Base-by-base conservation (phyloP, 495 filamentous ascomycete genomes). In the Umbilicaria muhlenbergii region DNA sequence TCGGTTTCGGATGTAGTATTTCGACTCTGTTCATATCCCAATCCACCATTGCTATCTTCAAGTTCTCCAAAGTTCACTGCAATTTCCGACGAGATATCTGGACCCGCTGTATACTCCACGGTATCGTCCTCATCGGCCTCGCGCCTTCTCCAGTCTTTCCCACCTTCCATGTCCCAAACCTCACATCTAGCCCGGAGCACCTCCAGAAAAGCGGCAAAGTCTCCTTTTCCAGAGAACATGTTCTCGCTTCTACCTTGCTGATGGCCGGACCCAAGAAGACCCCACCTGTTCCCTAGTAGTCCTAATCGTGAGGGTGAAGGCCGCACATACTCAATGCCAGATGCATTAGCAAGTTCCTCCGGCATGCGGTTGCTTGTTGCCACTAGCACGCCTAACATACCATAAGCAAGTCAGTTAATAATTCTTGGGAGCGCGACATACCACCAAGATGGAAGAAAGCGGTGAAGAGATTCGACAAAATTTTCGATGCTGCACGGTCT, bases 321-420 rank as follows among this genome's bases (percentile, higher is more conserved):
- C 8, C 67, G 58, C 10, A 59, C 47, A 50, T 75, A 79, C 35
- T 75, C 69, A 32, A 72, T 58, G 0, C 80, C 80, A 1, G 70
- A 70, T 1, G 79, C 79, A 44, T 78, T 81, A 19, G 75, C 75
- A 38, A 86, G 56, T 49, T 83, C 80, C 44, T 83, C 78, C 1
- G 80, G 78, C 74, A 83, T 77, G 32, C 81, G 67, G 55, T 85
- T 86, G 4, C 75, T 80, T 1, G 78, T 81, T 2, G 78, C 80
- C 39, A 84, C 63, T 5, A 86, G 62, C 5, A 84, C 81, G 21
- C 81, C 81, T 28, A 28, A 28, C 8, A 10, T 8, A 3, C 24
- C 24, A 10, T 28, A 28, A 28, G 24, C 24, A 28, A 28, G 24
- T 28, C 24, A 28, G 8, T 6, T 6, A 28, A 28, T 28, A 6